Conservation (phyloP, 1,139 yeast species). For the Diutina mesorugosa region DNA sequence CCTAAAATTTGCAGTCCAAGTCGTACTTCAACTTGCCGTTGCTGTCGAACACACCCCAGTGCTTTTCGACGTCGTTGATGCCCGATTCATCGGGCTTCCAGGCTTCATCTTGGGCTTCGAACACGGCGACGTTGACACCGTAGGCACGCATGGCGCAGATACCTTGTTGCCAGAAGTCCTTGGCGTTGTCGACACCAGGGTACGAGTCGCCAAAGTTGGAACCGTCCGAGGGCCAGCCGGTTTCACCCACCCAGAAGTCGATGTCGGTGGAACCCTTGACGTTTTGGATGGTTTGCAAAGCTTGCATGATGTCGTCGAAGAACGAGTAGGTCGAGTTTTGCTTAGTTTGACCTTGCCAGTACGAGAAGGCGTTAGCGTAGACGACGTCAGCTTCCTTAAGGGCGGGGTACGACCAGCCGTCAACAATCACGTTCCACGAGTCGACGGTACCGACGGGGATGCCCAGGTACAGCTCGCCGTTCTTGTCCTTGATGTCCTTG, state of each 20-base stretch:
- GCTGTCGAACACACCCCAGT: constrained; percentile 82
- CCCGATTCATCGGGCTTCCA: constrained; percentile 93
- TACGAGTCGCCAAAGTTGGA: constrained; percentile 48
- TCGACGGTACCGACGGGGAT: constrained; percentile 87
- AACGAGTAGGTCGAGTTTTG: constrained; percentile 75
- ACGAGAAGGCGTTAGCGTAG: constrained; percentile 89
- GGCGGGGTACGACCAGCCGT: constrained; percentile 56
- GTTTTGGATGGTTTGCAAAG: constrained; percentile 74
- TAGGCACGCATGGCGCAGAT: constrained; percentile 88
- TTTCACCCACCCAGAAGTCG: constrained; percentile 92
- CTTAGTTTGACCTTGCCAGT: constrained; percentile 95
- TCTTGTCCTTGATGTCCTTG: constrained; percentile 53
- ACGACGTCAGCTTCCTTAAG: constrained; percentile 73
- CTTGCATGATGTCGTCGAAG: constrained; percentile 95
- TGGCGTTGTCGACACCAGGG: constrained; percentile 67
- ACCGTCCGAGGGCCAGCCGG: constrained; percentile 97
- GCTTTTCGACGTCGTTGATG: constrained; percentile 72
- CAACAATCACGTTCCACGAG: constrained; percentile 88
- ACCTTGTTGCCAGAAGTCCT: constrained; percentile 72
- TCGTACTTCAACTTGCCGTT: constrained; percentile 44
- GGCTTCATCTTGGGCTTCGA: constrained; percentile 90
- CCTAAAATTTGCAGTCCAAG: constrained; percentile 31
- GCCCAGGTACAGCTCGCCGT: constrained; percentile 63
- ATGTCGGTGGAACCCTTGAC: constrained; percentile 76
- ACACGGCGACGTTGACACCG: constrained; percentile 86